These are phyloP conservation scores for Vicia faba DNA, from an alignment of 306 rosid species.

Conservation along the genomic window DNA sequence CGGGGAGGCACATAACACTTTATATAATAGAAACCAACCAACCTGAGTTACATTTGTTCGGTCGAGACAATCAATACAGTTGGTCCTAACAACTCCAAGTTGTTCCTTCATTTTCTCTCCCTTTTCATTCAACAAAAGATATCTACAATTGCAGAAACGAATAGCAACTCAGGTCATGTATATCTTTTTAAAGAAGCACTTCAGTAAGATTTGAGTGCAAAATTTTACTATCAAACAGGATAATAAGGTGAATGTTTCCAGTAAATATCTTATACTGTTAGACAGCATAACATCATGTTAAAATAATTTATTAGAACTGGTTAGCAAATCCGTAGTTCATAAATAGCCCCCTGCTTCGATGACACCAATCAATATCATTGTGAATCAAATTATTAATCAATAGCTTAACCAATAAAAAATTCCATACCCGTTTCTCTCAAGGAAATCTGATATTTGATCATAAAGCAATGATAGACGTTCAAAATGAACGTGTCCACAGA, in stretches of 20 bases:
- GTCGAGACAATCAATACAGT: constrained; percentile 96
- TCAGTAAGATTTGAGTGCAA: constrained; percentile 4
- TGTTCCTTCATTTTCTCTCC: constrained; percentile 98
- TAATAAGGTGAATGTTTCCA: not conserved
- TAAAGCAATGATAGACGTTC: constrained; percentile 90
- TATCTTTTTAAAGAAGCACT: not conserved
- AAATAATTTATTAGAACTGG: constrained; percentile 27
- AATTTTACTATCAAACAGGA: constrained; percentile 8
- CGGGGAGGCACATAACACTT: constrained; percentile 25
- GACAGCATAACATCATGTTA: constrained; percentile 12
- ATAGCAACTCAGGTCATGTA: constrained; percentile 26
- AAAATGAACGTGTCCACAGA: constrained; percentile 95
- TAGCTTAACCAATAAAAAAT: constrained; percentile 34
- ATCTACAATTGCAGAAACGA: constrained; percentile 56
- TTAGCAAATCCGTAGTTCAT: constrained; percentile 25
- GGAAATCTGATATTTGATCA: constrained; percentile 87
- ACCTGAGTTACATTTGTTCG: constrained; percentile 99
- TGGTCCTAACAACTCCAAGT: constrained; percentile 87
- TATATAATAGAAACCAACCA: constrained; percentile 32
- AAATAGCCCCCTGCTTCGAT: constrained; percentile 27
- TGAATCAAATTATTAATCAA: constrained; percentile 30
- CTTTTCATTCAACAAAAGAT: constrained; percentile 79
- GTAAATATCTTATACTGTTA: constrained; percentile 16
- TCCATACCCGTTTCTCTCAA: constrained; percentile 83
- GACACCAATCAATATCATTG: constrained; percentile 24